phyloP scores from a whole-genome alignment of 805 yeast genomes.

The Sugiyamaella marilandica region DNA sequence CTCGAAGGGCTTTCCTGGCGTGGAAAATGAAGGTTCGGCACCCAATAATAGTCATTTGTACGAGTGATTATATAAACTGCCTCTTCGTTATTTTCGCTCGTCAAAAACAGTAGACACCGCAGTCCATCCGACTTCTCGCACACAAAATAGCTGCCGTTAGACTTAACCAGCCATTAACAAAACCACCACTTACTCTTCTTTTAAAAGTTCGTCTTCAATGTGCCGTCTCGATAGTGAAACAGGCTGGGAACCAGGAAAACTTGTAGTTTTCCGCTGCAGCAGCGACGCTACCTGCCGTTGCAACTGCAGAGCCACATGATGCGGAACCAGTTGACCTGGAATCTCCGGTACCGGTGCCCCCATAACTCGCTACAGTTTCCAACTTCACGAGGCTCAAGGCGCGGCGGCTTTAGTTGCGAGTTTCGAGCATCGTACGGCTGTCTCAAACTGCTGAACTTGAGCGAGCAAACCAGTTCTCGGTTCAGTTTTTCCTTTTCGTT shows the following conservation, averaged over 20 bases:
- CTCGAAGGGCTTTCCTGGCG: conserved; percentile 42
- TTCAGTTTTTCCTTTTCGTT: no score
- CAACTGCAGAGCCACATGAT: conserved; percentile 62
- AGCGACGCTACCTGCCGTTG: conserved; percentile 63
- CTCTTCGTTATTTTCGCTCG: conserved; percentile 67
- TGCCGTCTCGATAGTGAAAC: conserved; percentile 80
- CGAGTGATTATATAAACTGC: conserved; percentile 86
- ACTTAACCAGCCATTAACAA: background rate
- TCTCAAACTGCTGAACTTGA: background rate
- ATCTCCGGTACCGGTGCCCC: conserved; percentile 58
- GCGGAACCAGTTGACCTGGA: conserved; percentile 79
- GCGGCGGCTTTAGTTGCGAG: background rate
- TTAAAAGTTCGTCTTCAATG: conserved; percentile 52
- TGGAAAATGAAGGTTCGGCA: conserved; percentile 81
- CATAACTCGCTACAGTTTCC: background rate
- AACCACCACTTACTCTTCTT: conserved; percentile 46
- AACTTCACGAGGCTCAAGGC: conserved; percentile 2
- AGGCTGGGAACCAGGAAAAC: conserved; percentile 93
- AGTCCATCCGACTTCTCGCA: conserved; percentile 96
- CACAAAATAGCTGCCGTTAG: conserved; percentile 54
- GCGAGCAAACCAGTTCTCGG: no score
- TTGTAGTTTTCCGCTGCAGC: conserved; percentile 48
- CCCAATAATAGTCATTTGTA: conserved; percentile 76
- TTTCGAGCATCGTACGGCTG: background rate
- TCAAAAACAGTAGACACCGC: conserved; percentile 64